Evolutionary conservation across 495 filamentous ascomycete genomes (phyloP), one percentile per base, ranked within the genome.

Genomic region (Alectoria sarmentosa): DNA sequence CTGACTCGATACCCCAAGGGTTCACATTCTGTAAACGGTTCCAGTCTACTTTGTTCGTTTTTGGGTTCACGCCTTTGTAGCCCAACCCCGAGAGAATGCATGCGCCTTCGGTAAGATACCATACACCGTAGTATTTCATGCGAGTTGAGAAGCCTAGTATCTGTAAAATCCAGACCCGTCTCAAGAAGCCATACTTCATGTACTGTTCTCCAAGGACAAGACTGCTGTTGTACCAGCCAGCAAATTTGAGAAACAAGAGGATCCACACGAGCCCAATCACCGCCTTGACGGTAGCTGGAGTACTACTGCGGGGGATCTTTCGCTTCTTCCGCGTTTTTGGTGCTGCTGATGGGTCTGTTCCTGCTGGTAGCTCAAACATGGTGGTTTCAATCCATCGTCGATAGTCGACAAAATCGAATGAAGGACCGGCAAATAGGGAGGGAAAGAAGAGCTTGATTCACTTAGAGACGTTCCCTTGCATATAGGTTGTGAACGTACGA

Each of bases 331-430:
- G 85, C 5, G 91, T 97, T 2, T 84, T 86, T 15, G 92, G 90
- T 55, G 86, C 88, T 76, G 90, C 91, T 52, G 86, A 79, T 8
- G 90, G 89, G 70, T 96, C 90, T 30, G 86, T 83, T 36, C 84
- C 86, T 6, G 86, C 82, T 14, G 91, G 90, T 4, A 96, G 79
- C 32, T 96, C 89, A 74, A 98, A 98, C 82, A 98, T 95, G 64
- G 86, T 89, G 41, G 90, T 93, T 67, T 94, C 91, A 65, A 98
- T 87, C 90, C 92, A 98, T 49, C 87, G 84, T 46, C 83, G 84
- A 76, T 96, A 98, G 69, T 97, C 92, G 44, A 88, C 86, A 73
- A 88, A 98, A 72, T 98, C 95, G 67, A 97, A 97, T 4, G 94
- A 85, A 4, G 94, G 94, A 0, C 94, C 94, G 3, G 80, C 86